phyloP scores from a whole-genome alignment of 2,329 filamentous ascomycete species.

The Trichophyton schoenleinii region DNA sequence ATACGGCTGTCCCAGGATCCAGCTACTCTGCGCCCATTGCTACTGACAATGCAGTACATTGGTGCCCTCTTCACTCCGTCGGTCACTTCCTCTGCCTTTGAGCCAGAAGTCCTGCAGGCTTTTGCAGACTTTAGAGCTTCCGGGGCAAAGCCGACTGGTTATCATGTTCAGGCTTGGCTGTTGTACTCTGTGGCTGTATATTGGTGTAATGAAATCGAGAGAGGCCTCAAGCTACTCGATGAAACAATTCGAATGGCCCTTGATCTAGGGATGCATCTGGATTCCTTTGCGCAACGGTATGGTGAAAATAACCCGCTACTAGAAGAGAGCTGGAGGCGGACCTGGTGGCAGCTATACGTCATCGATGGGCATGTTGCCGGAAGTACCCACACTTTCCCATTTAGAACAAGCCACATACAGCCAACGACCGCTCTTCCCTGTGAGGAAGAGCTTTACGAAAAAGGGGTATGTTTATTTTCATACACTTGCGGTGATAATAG shows the following conservation, averaged over 20 bases:
- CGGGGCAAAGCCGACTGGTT: conserved; percentile 1
- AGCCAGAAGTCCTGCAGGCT: conserved; percentile 1
- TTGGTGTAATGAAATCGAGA: conserved; percentile 10
- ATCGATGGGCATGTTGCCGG: conserved; percentile 69
- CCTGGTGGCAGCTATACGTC: conserved; percentile 42
- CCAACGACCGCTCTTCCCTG: conserved; percentile 22
- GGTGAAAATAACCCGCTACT: conserved; percentile 36
- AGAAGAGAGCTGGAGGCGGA: conserved; percentile 36
- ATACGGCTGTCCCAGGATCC: conserved; percentile 7
- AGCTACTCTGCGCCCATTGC: conserved; percentile 15
- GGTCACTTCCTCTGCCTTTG: neutral
- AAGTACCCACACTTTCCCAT: conserved; percentile 24
- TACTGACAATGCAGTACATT: conserved; percentile 20
- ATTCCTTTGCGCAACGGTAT: conserved; percentile 32
- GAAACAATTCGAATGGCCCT: conserved; percentile 7
- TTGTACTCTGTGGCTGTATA: conserved; percentile 16
- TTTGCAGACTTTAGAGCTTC: conserved; percentile 1
- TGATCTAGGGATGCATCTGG: conserved; percentile 18
- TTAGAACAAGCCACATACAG: conserved; percentile 14
- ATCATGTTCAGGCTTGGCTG: conserved; percentile 18
- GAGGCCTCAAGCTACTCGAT: conserved; percentile 7
- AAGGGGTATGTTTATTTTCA: conserved; percentile 16
- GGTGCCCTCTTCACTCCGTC: conserved; percentile 17
- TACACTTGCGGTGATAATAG: neutral
- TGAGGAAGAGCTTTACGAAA: conserved; percentile 22